These are phyloP conservation scores for Wickerhamomyces strasburgensis DNA, from an alignment of 805 yeast genomes.

Conservation along the genomic window DNA sequence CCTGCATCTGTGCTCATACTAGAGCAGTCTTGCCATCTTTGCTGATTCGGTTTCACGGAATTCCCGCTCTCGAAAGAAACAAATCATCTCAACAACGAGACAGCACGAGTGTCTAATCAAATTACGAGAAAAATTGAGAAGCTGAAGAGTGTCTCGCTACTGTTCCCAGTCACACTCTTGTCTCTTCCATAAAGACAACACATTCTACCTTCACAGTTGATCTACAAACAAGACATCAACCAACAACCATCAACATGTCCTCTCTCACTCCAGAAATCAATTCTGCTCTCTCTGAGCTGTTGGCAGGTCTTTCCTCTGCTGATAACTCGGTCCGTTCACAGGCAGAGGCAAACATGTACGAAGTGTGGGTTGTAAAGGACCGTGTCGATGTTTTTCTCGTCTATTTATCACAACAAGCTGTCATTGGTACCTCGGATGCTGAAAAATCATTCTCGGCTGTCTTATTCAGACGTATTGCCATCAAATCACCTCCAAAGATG, in stretches of 20 bases:
- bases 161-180: no score
- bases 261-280: constrained; percentile 58
- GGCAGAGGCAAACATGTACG: constrained; percentile 71
- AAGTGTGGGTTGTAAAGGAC: constrained; percentile 67
- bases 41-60: no score
- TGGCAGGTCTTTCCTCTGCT: constrained; percentile 69
- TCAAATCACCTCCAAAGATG: constrained; percentile 66
- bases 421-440: constrained; percentile 54
- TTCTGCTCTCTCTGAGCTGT: constrained; percentile 46
- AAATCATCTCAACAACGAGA: no score
- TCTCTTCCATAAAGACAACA: neutral
- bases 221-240: neutral
- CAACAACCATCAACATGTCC: constrained; percentile 27
- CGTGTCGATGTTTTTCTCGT: constrained; percentile 67
- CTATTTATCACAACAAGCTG: constrained; percentile 78
- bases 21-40: no score
- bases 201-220: neutral
- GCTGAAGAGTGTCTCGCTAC: no score
- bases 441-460: constrained; percentile 77
- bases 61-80: no score
- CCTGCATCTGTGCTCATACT: no score
- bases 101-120: no score
- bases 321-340: constrained; percentile 69
- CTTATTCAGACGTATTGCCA: constrained; percentile 79
- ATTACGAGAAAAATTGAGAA: no score